Base-by-base conservation (phyloP, 2,329 filamentous ascomycete genomes). In the Hymenoscyphus infarciens region DNA sequence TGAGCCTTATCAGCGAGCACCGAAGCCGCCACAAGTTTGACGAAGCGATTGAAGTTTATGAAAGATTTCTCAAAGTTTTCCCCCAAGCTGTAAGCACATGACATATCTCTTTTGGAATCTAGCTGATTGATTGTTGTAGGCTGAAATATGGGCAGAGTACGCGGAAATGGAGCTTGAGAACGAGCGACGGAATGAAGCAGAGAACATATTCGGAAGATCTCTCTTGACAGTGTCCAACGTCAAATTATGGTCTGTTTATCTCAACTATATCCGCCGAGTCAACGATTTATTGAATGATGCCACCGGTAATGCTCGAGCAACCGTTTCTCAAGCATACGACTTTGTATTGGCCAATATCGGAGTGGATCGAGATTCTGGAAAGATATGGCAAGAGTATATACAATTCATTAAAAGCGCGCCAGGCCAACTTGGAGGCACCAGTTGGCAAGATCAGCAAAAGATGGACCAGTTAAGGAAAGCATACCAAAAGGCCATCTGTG, bases 381-480 rank as follows among this genome's bases (percentile, higher is more conserved):
- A 83, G 67, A 88, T 99, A 62, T 99, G 95, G 95, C 86, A 89
- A 64, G 95, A 99, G 68, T 98, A 98, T 72, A 88, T 99, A 65
- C 87, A 95, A 68, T 97, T 99, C 74, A 86, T 98, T 75, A 93
- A 92, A 74, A 90, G 86, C 45, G 91, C 90, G 0, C 95, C 95
- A 1, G 95, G 95, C 5, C 87, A 87, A 63, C 85, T 95, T 63
- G 94, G 93, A 29, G 95, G 94, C 53, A 88, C 83, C 63, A 88
- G 86, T 63, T 99, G 95, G 96, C 93, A 98, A 76, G 95, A 98
- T 73, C 90, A 94, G 77, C 95, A 98, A 74, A 99, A 99, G 81
- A 96, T 97, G 89, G 95, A 99, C 71, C 82, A 90, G 69, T 78
- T 99, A 59, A 88, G 95, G 64, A 96, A 96, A 74, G 90, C 91